Conservation (phyloP, 2,329 filamentous ascomycete species). For the Laburnicola sp. region DNA sequence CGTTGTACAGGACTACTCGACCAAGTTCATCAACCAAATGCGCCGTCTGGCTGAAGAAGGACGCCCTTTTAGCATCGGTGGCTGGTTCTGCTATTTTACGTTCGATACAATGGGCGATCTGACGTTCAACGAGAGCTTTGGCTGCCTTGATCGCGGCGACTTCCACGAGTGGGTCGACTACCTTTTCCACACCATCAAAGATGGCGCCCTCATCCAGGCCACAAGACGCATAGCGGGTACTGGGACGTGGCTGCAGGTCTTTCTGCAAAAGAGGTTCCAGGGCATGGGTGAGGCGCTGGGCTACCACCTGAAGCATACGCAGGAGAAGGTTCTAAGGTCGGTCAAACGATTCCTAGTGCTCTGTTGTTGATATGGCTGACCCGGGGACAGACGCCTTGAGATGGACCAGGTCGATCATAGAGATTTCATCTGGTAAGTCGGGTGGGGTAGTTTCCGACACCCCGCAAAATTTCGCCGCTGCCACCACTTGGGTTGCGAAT, state of each 20-base stretch:
- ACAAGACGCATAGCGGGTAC: slow-evolving; percentile 15
- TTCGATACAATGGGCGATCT: slow-evolving; percentile 32
- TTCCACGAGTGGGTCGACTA: slow-evolving; percentile 30
- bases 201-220: slow-evolving; percentile 14
- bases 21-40: slow-evolving; percentile 42
- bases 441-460: too few species aligned
- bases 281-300: slow-evolving; percentile 14
- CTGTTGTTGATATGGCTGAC: too few species aligned
- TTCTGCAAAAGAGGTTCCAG: slow-evolving; percentile 20
- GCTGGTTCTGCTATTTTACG: slow-evolving; percentile 29
- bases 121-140: slow-evolving; percentile 29
- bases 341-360: too few species aligned
- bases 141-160: slow-evolving; percentile 20
- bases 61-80: slow-evolving; percentile 27
- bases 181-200: slow-evolving; percentile 16
- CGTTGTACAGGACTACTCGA: slow-evolving; percentile 41
- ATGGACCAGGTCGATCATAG: slow-evolving; percentile 18
- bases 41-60: slow-evolving; percentile 24
- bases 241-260: slow-evolving; percentile 15
- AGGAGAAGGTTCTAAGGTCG: slow-evolving; percentile 19
- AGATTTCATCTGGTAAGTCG: slow-evolving; percentile 26
- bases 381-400: too few species aligned
- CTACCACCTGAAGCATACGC: slow-evolving; percentile 18
- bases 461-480: too few species aligned
- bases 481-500: too few species aligned